Conservation (phyloP, 805 yeast species). For the Schwanniomyces yamadae region DNA sequence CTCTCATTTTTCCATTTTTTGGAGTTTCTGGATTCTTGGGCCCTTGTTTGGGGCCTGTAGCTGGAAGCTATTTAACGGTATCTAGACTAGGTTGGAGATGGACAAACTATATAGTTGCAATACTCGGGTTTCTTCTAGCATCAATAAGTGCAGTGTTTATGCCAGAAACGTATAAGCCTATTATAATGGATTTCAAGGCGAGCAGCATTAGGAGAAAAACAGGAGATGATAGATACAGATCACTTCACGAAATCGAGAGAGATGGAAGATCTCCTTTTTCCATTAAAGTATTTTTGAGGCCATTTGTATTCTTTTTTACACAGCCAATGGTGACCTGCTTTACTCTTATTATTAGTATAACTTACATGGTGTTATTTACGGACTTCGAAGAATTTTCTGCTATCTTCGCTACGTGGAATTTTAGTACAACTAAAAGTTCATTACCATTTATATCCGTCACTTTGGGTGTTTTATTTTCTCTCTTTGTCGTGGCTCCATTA, state of each 20-base stretch:
- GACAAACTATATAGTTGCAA: conserved; percentile 59
- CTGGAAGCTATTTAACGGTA: conserved; percentile 28
- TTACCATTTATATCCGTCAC: conserved; percentile 4
- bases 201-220: conserved; percentile 10
- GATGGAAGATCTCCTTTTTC: conserved; percentile 6
- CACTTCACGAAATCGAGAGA: conserved; percentile 3
- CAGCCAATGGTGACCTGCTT: conserved; percentile 6
- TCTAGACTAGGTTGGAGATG: conserved; percentile 59
- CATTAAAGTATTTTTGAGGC: conserved; percentile 24
- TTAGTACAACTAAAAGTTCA: not conserved
- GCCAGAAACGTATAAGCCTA: conserved; percentile 80
- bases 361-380: conserved; percentile 4
- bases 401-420: conserved; percentile 1
- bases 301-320: conserved; percentile 20
- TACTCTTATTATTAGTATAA: conserved; percentile 1
- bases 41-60: conserved; percentile 31
- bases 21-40: conserved; percentile 69
- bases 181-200: conserved; percentile 60
- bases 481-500: conserved; percentile 3
- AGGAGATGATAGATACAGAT: not conserved
- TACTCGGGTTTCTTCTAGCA: conserved; percentile 64
- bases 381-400: conserved; percentile 4
- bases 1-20: conserved; percentile 75
- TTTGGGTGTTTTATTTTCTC: conserved; percentile 1
- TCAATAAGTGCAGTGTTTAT: conserved; percentile 48